Evolutionary conservation across 2,329 filamentous ascomycete genomes (phyloP), one percentile per base, ranked within the genome.

Genomic region (Plenodomus lindquistii): DNA sequence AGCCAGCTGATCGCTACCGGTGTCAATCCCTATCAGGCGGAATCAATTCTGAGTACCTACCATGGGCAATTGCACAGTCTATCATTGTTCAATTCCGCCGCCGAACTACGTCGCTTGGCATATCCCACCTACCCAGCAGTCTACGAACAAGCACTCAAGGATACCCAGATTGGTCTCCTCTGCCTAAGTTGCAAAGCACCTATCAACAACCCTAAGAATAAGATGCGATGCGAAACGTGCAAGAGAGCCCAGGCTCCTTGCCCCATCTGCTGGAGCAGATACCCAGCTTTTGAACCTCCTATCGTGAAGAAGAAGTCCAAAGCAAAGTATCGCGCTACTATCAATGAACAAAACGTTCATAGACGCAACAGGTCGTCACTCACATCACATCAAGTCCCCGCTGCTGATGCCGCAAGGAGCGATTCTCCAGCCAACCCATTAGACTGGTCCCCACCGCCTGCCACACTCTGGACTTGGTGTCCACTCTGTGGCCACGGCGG

Each of bases 401-500:
- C 46, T 13, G 35, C 37, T 16, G 44, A 52, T 38, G 67, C 42
- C 21, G 50, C 57, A 11, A 48, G 54, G 37, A 50, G 20, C 4
- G 40, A 50, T 16, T 71, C 52, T 49, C 69, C 57, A 48, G 61
- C 43, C 22, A 48, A 46, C 24, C 70, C 52, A 39, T 60, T 48
- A 41, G 54, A 42, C 10, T 59, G 52, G 54, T 58, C 29, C n/a
- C 63, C 46, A 52, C 54, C 66, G 47, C 54, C 60, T 40, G 58
- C 70, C 36, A 64, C 61, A 6, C 73, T 83, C 17, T 84, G 79
- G 77, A 77, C 79, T 4, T 79, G 78, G 73, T 87, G 84, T 64
- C 75, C 83, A 58, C 73, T 79, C 11, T 87, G 84, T 64, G 81
- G 82, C 3, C 84, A 87, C 57, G 78, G 80, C 34, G 82, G 79